Evolutionary conservation across 2,329 filamentous ascomycete genomes (phyloP).

Genomic region (Pochonia chlamydosporia): DNA sequence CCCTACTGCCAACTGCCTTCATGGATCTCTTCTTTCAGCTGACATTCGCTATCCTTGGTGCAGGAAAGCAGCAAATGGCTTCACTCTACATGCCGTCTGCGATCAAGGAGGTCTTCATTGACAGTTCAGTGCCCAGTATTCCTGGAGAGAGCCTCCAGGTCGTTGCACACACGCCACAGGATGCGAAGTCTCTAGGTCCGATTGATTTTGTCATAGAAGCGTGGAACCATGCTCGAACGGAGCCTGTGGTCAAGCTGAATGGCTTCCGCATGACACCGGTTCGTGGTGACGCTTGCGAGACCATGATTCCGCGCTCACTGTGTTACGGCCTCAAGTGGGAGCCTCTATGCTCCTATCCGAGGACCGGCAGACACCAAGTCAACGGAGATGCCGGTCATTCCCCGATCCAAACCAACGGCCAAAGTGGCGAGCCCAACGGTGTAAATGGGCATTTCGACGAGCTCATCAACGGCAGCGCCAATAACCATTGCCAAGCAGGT

Average conservation of each 20-base stretch:
- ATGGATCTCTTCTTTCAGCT: constrained; percentile 40
- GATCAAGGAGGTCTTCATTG: constrained; percentile 24
- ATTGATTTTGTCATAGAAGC: constrained; percentile 29
- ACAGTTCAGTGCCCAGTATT: constrained; percentile 15
- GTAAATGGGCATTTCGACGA: not conserved
- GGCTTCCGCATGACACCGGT: constrained; percentile 36
- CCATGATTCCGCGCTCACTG: constrained; percentile 19
- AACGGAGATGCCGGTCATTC: not conserved
- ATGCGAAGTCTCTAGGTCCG: constrained; percentile 17
- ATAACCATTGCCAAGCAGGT: not conserved
- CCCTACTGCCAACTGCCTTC: constrained; percentile 39
- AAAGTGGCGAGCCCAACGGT: not conserved
- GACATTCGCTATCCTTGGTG: constrained; percentile 31
- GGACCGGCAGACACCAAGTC: too few species aligned
- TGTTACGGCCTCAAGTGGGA: constrained; percentile 43
- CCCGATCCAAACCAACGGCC: not conserved
- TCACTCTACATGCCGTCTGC: constrained; percentile 31
- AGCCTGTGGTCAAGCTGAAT: constrained; percentile 29
- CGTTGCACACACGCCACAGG: constrained; percentile 18
- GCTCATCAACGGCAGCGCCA: not conserved
- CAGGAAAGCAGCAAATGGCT: constrained; percentile 21
- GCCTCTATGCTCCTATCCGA: constrained; percentile 11
- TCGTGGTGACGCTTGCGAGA: constrained; percentile 21
- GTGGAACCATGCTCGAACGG: constrained; percentile 18
- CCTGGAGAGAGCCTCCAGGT: constrained; percentile 22